These are phyloP conservation scores for Thelephora aurantiotincta DNA, from an alignment of 768 basidiomycete genomes.

Conservation along the genomic window DNA sequence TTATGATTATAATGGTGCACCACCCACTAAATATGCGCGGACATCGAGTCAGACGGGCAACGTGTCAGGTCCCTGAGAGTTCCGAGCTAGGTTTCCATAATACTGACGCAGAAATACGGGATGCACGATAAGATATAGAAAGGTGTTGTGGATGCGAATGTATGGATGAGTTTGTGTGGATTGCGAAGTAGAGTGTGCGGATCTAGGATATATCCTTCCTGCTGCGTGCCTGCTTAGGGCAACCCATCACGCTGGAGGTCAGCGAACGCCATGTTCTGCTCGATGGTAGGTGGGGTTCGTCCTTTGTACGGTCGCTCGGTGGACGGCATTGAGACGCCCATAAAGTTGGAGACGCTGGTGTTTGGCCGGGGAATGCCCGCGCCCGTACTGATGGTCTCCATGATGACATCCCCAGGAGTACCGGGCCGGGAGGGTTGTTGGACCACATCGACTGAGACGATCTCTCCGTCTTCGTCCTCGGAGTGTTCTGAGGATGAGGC, in stretches of 20 bases:
- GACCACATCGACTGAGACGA: slow-evolving; percentile 34
- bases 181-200: too few species aligned
- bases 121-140: neutral
- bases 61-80: too few species aligned
- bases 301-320: slow-evolving; percentile 26
- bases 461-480: slow-evolving; percentile 16
- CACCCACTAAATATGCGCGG: too few species aligned
- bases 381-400: slow-evolving; percentile 12
- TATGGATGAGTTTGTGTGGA: neutral
- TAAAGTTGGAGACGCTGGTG: slow-evolving; percentile 20
- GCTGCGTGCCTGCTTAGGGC: neutral
- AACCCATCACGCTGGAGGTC: slow-evolving; percentile 25
- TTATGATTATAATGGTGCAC: too few species aligned
- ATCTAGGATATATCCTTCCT: neutral
- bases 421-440: slow-evolving; percentile 16
- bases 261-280: slow-evolving; percentile 78
- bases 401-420: slow-evolving; percentile 6
- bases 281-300: slow-evolving; percentile 51
- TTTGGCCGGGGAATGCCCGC: slow-evolving; percentile 16
- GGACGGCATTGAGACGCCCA: slow-evolving; percentile 5
- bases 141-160: neutral
- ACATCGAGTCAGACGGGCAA: neutral
- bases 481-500: slow-evolving; percentile 35
- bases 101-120: too few species aligned
- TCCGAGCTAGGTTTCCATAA: too few species aligned